Base-by-base conservation (phyloP, 129 eudicot species). In the Chrysanthemum makinoi region DNA sequence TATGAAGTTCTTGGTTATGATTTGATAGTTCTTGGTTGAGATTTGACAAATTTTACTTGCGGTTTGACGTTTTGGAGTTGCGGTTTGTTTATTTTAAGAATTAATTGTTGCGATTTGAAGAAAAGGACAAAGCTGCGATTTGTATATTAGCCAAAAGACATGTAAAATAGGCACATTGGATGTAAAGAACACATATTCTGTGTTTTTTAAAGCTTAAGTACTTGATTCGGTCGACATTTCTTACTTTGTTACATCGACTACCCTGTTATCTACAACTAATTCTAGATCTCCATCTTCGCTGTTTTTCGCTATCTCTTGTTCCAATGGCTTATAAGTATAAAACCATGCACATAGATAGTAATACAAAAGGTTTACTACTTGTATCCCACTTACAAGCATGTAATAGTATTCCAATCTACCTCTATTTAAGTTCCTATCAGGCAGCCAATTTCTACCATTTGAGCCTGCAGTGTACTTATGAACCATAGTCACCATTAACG, bases 321-420 rank as follows among this genome's bases (percentile, higher is more conserved):
- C 85, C 51, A 87, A 43, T 15, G 85, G 79, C 65, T 87, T 87
- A 72, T 82, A 79, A 24, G 68, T 79, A 74, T 84, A 84, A 2
- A 72, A 77, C 80, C 77, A 79, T 0, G 87, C 89, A 82, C 89
- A 84, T 24, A 69, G 44, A 12, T 74, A 75, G 52, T 73, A 87
- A 65, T 84, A 87, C 50, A 87, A 20, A 4, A 87, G 63, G 62
- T 81, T 87, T 24, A 84, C 12, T 1, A 72, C 83, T 72, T 84
- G 87, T 26, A 84, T 59, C 2, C 79, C 89, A 17, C 71, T 51
- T 18, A 80, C 83, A 39, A 87, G 83, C 86, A 85, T 86, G 43
- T 84, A 89, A 70, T 84, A 89, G 68, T 83, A 72, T 17, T 89
- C 96, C 71, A 89, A 58, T 64, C 79, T 82, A 13, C 96, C 96